Evolutionary conservation across 2,329 filamentous ascomycete species (phyloP).

Genomic region (Leptographium procerum): DNA sequence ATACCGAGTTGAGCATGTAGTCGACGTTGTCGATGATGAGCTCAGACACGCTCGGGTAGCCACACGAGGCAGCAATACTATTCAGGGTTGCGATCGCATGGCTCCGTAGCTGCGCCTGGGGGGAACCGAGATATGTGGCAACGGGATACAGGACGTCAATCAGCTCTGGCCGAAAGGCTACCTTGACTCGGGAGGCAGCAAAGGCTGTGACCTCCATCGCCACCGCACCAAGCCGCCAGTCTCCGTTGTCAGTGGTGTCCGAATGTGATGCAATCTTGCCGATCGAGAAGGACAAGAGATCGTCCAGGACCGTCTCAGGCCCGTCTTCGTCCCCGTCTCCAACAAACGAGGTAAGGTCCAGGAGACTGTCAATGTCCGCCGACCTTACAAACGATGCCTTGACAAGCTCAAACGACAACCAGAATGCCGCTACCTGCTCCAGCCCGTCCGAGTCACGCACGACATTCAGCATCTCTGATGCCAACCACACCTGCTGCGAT

Average conservation of each 20-base stretch:
- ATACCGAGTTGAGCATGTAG: constrained; percentile 90
- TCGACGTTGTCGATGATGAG: constrained; percentile 87
- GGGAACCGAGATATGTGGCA: constrained; percentile 75
- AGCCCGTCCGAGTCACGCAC: constrained; percentile 46
- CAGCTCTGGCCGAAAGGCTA: constrained; percentile 69
- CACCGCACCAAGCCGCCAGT: constrained; percentile 68
- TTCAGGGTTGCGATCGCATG: constrained; percentile 81
- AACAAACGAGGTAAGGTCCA: constrained; percentile 38
- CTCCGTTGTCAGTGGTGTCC: constrained; percentile 31
- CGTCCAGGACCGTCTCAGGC: constrained; percentile 37
- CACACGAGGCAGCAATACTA: constrained; percentile 62
- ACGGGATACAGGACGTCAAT: constrained; percentile 87
- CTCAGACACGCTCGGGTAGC: constrained; percentile 61
- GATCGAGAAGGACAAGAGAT: constrained; percentile 60
- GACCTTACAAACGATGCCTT: constrained; percentile 42
- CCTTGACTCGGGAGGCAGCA: constrained; percentile 54
- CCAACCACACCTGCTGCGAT: constrained; percentile 48
- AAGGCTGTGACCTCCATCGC: constrained; percentile 72
- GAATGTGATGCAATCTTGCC: constrained; percentile 44
- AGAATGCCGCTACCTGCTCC: constrained; percentile 59
- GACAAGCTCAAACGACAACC: constrained; percentile 66
- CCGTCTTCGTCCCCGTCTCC: constrained; percentile 20
- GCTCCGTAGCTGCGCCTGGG: constrained; percentile 53
- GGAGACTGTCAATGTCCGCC: constrained; percentile 51
- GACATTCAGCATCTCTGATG: constrained; percentile 53